Base-by-base conservation (phyloP, 129 eudicot genomes). In the Centella asiatica region DNA sequence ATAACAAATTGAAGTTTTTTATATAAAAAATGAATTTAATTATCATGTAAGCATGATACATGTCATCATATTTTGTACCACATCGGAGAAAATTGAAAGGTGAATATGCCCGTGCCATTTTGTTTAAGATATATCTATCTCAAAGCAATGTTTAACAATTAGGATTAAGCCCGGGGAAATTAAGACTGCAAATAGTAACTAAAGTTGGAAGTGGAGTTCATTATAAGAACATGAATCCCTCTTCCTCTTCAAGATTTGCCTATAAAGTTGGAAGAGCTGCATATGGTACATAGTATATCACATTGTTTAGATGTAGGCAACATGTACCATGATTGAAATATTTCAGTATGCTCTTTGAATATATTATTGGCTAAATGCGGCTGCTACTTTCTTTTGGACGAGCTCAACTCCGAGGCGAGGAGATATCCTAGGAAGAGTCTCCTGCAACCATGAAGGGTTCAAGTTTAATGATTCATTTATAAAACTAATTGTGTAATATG, bases 401-500 rank as follows among this genome's bases (percentile, higher is more conserved):
- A 81, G 75, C 63, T 86, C 97, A 10, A 81, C 89, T 47, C 83
- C 80, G 46, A 84, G 86, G 58, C 97, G 97, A 36, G 97, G 97
- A 52, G 97, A 90, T 69, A 90, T 74, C 68, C 95, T 77, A 10
- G 95, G 97, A 66, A 90, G 88, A 51, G 66, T 62, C 71, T 86
- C 97, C 97, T 89, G 86, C 79, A 81, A 60, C 59, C 76, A 59
- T 45, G 25, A 60, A 37, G 17, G 28, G 23, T 4, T 6, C 37
- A 10, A 1, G 31, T 20, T 11, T 60, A 27, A 57, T 3, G 26
- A 2, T 47, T 32, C 40, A 31, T 31, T 8, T 25, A 27, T 53
- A 62, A 0, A n/a, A 26, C 29, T 29, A 26, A 27, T 1, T 8
- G 10, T 18, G 9, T 19, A 45, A 62, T 18, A 19, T 26, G 26